Evolutionary conservation across 1,284 basidiomycete species (phyloP), one percentile per base, ranked within the genome.

Genomic region (Rhodotorula sp.): DNA sequence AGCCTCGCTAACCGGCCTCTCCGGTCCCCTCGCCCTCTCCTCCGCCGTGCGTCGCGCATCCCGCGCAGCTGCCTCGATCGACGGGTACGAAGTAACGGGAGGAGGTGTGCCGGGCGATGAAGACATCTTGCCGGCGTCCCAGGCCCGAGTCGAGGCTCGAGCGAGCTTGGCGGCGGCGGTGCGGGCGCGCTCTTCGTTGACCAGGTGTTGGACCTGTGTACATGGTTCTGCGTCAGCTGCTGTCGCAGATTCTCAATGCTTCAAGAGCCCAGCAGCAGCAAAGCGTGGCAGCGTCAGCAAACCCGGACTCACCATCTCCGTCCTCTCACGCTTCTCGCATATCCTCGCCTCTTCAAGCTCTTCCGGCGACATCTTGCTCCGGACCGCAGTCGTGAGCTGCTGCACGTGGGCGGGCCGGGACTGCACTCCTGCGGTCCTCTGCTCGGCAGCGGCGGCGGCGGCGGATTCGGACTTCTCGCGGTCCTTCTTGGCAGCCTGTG

Each of bases 161-260:
- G 67, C 56, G 47, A 74, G 66, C 56, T 76, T 76, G 49, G 59
- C 44, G 24, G 67, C 71, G 27, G 76, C 76, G 19, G 72, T 62
- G 10, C 55, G 47, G 39, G 66, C 71, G n/a, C 74, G 67, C 10
- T 62, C 69, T 19, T 59, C 71, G 67, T 77, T 64, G 54, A 77
- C 72, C 20, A 39, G 30, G 55, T 54, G 62, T 65, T 77, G 76
- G 6, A 72, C 56, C 66, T 74, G 66, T 19, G 32, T 6, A 51
- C 9, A 27, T 4, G 51, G n/a, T n/a, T n/a, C n/a, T n/a, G n/a
- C n/a, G n/a, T n/a, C n/a, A n/a, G n/a, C n/a, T n/a, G n/a, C n/a
- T n/a, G n/a, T n/a, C n/a, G n/a, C n/a, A n/a, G n/a, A n/a, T n/a
- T n/a, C n/a, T n/a, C n/a, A n/a, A n/a, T n/a, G n/a, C n/a, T n/a